Evolutionary conservation across 2,329 filamentous ascomycete genomes (phyloP), one percentile per base, ranked within the genome.

Genomic region (Xylariaceae sp.): DNA sequence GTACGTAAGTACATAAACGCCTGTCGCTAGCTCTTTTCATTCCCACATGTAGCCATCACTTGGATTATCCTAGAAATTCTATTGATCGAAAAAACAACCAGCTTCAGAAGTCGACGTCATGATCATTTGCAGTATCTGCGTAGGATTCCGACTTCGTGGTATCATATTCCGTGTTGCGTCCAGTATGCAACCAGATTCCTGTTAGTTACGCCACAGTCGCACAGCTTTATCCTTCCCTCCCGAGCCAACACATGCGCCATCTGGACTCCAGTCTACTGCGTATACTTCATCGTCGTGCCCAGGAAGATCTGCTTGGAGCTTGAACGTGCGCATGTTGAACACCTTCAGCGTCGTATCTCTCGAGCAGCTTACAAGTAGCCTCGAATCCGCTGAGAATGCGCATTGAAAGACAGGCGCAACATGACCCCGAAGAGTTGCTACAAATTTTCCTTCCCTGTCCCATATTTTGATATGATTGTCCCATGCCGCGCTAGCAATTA

Each of bases 391-490:
- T 9, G 87, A 94, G 69, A 96, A 98, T 32, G 85, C 83, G 56
- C 87, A 89, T 68, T 94, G 89, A 61, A 96, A 97, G 13, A 97
- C 90, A 2, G 90, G 85, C 1, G 86, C 89, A 33, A 79, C 90
- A 64, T 97, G 93, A 7, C 89, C 93, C 40, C 90, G 79, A 22
- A 97, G 74, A 0, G 89, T 95, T 57, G 85, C 84, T 53, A 95
- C 80, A 65, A 96, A 97, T 50, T 83, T 85, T 34, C 79, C 79
- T 51, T 83, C 79, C 48, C 77, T 76, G 44, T 83, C 87, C 90
- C 90, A 97, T 19, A 96, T 68, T 67, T 95, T 95, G 54, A 91
- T 89, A 56, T 91, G 87, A 62, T 97, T 98, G 64, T 98, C 93
- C 69, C 91, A 98, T 3, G 85, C 84, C 8, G 87, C 83, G 29